Evolutionary conservation across 768 basidiomycete species (phyloP), one percentile per base, ranked within the genome.

Genomic region (Mycena albidolilacea): DNA sequence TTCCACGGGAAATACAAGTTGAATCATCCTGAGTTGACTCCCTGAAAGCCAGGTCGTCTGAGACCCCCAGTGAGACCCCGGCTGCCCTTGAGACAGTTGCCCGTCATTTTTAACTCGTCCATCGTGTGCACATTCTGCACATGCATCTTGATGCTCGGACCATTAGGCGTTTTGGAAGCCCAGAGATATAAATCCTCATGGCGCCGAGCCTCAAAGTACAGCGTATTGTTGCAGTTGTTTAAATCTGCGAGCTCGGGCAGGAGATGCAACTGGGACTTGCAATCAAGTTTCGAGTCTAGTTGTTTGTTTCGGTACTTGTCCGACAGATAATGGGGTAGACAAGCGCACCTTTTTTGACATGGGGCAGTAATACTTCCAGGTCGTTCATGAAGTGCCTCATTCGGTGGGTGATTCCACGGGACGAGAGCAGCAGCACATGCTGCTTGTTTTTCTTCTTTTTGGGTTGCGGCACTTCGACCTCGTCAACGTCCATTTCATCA

Each of bases 41-140:
- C 23, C 23, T 23, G 23, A 23, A 23, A 23, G 23, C 23, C 23
- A 23, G 23, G 23, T 23, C 23, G 23, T 23, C 23, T 23, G 23
- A 23, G 23, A 23, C 23, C 23, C 23, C 23, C 23, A 23, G 23
- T 23, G 23, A 99, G 84, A 6, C 97, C 97, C 65, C 98, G 86
- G 78, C 95, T 95, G 19, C 98, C 98, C 83, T 97, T 98, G 76
- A 99, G 83, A 82, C 98, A 99, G 82, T 99, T 99, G 41, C 98
- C 98, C 8, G 97, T 97, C 97, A 99, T 95, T 86, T 99, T 99
- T 75, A 99, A 87, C 82, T 99, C 98, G 84, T 99, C 98, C 98
- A 99, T 99, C 54, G 98, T 99, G 82, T 99, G 98, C 67, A 97
- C 88, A 80, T 99, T 99, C 84, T 98, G 97, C 17, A 98, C 97